phyloP scores from a whole-genome alignment of 352 stramenopile species.

The Chrysophaeum taylorii region DNA sequence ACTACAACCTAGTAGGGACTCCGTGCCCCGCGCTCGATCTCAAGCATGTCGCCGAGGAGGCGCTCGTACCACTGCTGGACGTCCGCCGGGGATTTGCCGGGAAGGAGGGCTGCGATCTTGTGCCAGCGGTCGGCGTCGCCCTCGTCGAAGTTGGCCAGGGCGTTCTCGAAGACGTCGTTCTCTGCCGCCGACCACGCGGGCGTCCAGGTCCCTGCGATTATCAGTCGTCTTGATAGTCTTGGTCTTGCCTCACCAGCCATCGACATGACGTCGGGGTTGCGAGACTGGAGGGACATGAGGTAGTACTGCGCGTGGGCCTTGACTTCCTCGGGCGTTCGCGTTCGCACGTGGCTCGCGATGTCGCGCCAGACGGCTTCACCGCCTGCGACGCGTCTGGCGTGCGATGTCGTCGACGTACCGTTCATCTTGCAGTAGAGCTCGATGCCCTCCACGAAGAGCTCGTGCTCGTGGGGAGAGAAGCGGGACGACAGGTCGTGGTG shows the following conservation, averaged over 20 bases:
- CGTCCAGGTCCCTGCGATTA: too few species aligned
- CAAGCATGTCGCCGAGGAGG: not conserved
- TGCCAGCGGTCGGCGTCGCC: not conserved
- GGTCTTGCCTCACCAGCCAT: too few species aligned
- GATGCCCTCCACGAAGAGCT: slow-evolving; percentile 7
- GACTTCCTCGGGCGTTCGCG: not conserved
- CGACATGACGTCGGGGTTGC: not conserved
- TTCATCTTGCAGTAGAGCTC: not conserved
- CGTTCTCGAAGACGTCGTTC: not conserved
- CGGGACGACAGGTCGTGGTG: too few species aligned
- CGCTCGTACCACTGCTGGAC: not conserved
- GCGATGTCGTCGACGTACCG: too few species aligned
- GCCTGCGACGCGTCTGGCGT: too few species aligned
- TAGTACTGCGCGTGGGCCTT: slow-evolving; percentile 16
- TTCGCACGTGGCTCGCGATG: not conserved
- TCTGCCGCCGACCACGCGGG: not conserved
- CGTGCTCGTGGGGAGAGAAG: not conserved
- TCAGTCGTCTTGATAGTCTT: too few species aligned
- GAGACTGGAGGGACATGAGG: not conserved
- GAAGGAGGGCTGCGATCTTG: not conserved
- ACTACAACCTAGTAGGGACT: too few species aligned
- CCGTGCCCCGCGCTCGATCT: not conserved
- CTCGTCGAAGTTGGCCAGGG: not conserved
- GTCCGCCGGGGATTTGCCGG: not conserved
- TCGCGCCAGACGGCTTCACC: not conserved